A percentile compares a stretch with the other conserved stretches of the same genome.
These are phyloP conservation scores for Diplocarpon rosae DNA, from an alignment of 2,329 filamentous ascomycete species.

Conservation along the genomic window DNA sequence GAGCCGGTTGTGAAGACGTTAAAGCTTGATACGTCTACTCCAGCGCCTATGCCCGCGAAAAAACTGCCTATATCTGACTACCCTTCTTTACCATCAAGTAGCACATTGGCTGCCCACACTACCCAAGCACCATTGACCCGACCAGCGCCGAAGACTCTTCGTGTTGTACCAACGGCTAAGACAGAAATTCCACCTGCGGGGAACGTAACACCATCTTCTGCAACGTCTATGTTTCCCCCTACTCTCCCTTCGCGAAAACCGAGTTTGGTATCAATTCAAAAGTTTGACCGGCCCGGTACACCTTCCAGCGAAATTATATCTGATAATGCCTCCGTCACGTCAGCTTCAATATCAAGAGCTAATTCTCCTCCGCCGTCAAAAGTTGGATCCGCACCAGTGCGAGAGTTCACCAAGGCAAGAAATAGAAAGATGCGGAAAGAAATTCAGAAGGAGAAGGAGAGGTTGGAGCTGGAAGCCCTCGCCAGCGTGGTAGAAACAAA, in stretches of 20 bases:
- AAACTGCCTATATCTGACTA: slow-evolving; percentile 31
- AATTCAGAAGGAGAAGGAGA: slow-evolving; percentile 51
- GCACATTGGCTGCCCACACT: slow-evolving; percentile 30
- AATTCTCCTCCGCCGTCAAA: slow-evolving; percentile 58
- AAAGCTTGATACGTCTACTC: slow-evolving; percentile 8
- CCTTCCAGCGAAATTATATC: slow-evolving; percentile 64
- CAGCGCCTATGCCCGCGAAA: slow-evolving; percentile 11
- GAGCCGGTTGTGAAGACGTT: slow-evolving; percentile 24
- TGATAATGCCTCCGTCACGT: slow-evolving; percentile 67
- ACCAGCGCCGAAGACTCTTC: slow-evolving; percentile 51
- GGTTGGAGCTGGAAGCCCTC: slow-evolving; percentile 41
- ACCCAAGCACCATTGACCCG: slow-evolving; percentile 42
- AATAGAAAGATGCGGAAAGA: slow-evolving; percentile 67
- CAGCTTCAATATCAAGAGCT: slow-evolving; percentile 59
- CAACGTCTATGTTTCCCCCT: slow-evolving; percentile 29
- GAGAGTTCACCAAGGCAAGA: slow-evolving; percentile 65
- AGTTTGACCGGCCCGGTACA: slow-evolving; percentile 51
- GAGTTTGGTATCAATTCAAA: slow-evolving; percentile 36
- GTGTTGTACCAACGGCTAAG: slow-evolving; percentile 59
- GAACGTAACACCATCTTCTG: slow-evolving; percentile 24
- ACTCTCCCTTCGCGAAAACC: slow-evolving; percentile 38
- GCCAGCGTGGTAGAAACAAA: slow-evolving; percentile 29
- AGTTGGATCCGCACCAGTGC: slow-evolving; percentile 57
- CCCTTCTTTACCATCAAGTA: slow-evolving; percentile 39
- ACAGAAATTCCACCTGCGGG: slow-evolving; percentile 39